Evolutionary conservation across 108 stramenopile genomes (phyloP).

Genomic region (Craspedostauros australis): DNA sequence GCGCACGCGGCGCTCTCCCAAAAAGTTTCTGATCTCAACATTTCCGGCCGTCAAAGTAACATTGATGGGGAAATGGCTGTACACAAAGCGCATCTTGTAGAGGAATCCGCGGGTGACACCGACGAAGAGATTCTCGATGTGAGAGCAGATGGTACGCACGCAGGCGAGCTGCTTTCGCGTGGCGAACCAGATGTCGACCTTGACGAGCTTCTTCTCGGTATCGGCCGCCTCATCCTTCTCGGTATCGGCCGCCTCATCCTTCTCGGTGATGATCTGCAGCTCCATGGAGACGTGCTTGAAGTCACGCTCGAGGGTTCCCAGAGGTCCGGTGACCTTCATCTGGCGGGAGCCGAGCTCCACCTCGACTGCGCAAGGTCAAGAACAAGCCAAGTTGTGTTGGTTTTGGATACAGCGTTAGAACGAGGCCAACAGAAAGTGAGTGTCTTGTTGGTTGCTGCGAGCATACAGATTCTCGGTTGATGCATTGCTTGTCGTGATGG

Average conservation of each 20-base stretch:
- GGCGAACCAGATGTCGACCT: conserved; percentile 98
- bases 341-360: conserved; percentile 80
- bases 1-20: conserved; percentile 98
- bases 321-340: conserved; percentile 91
- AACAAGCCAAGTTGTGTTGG: neutral
- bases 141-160: conserved; percentile 96
- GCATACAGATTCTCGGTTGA: conserved; percentile 2
- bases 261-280: conserved; percentile 41
- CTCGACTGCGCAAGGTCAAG: conserved; percentile 45
- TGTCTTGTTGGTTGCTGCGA: neutral
- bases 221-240: conserved; percentile 29
- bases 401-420: no score
- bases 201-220: conserved; percentile 52
- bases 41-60: conserved; percentile 70
- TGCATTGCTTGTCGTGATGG: no score
- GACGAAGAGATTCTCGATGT: conserved; percentile 99
- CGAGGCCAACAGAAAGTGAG: neutral
- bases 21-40: conserved; percentile 99
- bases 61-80: conserved; percentile 99
- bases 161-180: conserved; percentile 94
- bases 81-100: conserved; percentile 99
- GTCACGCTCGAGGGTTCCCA: conserved; percentile 85
- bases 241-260: conserved; percentile 2
- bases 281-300: conserved; percentile 97
- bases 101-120: conserved; percentile 97